Evolutionary conservation across 2,329 filamentous ascomycete genomes (phyloP).

Genomic region (Decorospora gaudefroyi): DNA sequence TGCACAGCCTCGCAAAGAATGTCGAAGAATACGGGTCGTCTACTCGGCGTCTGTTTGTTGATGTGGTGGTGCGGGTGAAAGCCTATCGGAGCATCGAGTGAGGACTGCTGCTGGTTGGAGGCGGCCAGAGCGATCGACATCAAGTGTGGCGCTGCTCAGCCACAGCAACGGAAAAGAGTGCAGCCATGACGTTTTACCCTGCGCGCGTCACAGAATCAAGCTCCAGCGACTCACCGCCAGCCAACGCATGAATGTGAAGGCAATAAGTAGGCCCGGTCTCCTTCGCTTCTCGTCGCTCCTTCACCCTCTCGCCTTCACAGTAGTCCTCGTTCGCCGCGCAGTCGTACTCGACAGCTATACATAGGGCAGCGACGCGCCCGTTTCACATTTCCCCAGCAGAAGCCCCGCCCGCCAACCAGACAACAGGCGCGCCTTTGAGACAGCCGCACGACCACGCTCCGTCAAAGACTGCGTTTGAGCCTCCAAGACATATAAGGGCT

Average conservation of each 20-base stretch:
- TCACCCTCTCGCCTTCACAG: conserved; percentile 14
- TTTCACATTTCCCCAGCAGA: conserved; percentile 41
- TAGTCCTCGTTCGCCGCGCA: conserved; percentile 18
- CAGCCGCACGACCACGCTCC: conserved; percentile 30
- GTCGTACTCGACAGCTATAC: conserved; percentile 40
- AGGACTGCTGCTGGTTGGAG: conserved; percentile 6
- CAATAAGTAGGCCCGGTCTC: conserved; percentile 24
- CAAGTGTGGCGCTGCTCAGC: conserved; percentile 1
- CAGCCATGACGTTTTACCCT: conserved; percentile 27
- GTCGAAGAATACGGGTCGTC: conserved; percentile 20
- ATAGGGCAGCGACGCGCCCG: conserved; percentile 47
- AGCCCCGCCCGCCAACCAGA: conserved; percentile 43
- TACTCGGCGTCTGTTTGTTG: conserved; percentile 2
- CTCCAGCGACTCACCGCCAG: conserved; percentile 26
- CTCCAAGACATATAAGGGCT: conserved; percentile 29
- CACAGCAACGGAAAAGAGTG: background rate
- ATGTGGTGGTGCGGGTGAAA: conserved; percentile 12
- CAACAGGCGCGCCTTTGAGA: conserved; percentile 26
- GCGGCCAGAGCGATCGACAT: conserved; percentile 13
- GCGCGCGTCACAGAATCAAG: conserved; percentile 33
- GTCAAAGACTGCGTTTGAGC: conserved; percentile 13
- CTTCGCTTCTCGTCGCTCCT: conserved; percentile 17
- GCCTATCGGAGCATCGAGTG: conserved; percentile 10
- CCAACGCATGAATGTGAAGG: conserved; percentile 23
- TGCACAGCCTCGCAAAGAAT: conserved; percentile 42